Evolutionary conservation across 2,329 filamentous ascomycete genomes (phyloP).

Genomic region (Cercospora beticola): DNA sequence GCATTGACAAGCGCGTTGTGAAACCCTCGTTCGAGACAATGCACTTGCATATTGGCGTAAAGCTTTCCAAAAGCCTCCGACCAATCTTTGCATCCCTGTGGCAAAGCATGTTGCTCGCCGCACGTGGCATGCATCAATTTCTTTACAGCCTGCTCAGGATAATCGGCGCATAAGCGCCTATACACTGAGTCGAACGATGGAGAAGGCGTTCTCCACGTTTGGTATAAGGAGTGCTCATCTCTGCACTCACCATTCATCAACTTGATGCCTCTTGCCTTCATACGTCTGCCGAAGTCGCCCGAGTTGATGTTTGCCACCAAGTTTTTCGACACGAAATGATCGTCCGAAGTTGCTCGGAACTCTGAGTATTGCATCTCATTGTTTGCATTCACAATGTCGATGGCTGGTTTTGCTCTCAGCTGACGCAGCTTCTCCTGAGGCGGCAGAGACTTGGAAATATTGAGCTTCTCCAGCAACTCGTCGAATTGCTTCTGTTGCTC

Average conservation of each 20-base stretch:
- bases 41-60: constrained; percentile 59
- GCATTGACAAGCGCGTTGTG: constrained; percentile 45
- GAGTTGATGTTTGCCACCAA: constrained; percentile 50
- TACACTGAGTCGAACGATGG: constrained; percentile 46
- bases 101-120: constrained; percentile 39
- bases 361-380: constrained; percentile 50
- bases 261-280: constrained; percentile 48
- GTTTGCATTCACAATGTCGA: constrained; percentile 46
- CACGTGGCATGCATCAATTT: constrained; percentile 49
- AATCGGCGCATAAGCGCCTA: constrained; percentile 53
- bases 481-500: constrained; percentile 55
- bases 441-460: constrained; percentile 45
- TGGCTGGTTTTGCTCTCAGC: constrained; percentile 44
- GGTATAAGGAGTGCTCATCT: constrained; percentile 56
- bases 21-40: constrained; percentile 54
- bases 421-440: constrained; percentile 47
- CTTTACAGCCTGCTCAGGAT: constrained; percentile 47
- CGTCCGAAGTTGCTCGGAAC: constrained; percentile 56
- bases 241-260: constrained; percentile 57
- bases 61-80: constrained; percentile 54
- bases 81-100: constrained; percentile 48
- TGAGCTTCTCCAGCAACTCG: constrained; percentile 48
- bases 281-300: constrained; percentile 48
- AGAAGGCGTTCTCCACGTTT: constrained; percentile 50
- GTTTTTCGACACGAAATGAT: constrained; percentile 46